These are phyloP conservation scores for Suillus subluteus DNA, from an alignment of 768 basidiomycete genomes.

Conservation along the genomic window DNA sequence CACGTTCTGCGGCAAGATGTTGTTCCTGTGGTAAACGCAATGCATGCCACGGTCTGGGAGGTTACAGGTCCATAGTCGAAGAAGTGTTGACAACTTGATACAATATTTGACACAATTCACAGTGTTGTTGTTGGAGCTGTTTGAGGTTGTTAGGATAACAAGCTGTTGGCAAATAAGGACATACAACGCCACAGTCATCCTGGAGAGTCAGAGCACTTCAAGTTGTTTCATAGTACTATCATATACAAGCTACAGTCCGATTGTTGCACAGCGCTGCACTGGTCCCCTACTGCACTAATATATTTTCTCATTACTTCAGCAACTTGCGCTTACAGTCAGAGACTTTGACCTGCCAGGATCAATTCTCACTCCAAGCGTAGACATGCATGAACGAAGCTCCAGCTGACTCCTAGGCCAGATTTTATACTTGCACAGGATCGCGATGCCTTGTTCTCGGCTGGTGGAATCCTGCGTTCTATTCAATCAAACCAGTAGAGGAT, in stretches of 20 bases:
- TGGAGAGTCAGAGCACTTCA: too few species aligned
- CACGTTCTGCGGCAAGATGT: background rate
- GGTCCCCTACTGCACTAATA: background rate
- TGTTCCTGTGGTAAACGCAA: background rate
- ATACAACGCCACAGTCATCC: background rate
- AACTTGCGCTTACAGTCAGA: background rate
- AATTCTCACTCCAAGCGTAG: background rate
- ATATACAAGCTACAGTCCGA: background rate
- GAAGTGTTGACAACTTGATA: background rate
- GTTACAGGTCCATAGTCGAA: background rate
- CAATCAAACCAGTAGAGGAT: background rate
- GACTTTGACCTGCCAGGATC: background rate
- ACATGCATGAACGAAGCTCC: background rate
- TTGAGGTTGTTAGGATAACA: background rate
- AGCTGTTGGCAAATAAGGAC: constrained; percentile 1
- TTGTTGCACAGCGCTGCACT: background rate
- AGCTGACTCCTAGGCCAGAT: background rate
- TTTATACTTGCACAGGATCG: background rate
- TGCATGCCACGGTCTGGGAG: background rate
- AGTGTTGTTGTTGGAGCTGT: background rate
- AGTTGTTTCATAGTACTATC: background rate
- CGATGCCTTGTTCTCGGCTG: background rate
- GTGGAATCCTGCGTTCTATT: background rate
- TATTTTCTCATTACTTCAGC: background rate
- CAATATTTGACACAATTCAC: too few species aligned